Evolutionary conservation across 495 filamentous ascomycete genomes (phyloP).

Genomic region (Hypoxylon subgilvum): DNA sequence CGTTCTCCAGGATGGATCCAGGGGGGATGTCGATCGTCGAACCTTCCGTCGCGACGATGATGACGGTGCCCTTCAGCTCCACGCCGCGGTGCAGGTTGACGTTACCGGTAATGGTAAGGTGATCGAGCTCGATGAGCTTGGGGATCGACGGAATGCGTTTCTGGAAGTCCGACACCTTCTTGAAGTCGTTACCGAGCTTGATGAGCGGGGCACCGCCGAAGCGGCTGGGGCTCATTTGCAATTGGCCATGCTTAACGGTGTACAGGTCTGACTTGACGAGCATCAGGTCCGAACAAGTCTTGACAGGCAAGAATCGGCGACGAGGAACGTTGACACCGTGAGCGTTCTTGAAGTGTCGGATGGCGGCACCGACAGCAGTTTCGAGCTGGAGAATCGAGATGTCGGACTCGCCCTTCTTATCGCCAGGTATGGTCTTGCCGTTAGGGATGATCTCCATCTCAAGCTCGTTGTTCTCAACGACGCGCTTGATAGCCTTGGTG

Average conservation of each 20-base stretch:
- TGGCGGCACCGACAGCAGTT: constrained; percentile 97
- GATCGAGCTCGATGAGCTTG: constrained; percentile 96
- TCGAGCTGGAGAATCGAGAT: constrained; percentile 97
- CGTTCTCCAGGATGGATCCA: constrained; percentile 96
- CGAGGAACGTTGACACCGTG: constrained; percentile 99
- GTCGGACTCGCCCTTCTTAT: constrained; percentile 99
- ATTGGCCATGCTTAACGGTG: constrained; percentile 98
- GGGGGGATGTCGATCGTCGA: constrained; percentile 98
- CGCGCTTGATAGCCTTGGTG: constrained; percentile 94
- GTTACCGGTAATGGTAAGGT: constrained; percentile 94
- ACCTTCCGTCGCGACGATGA: constrained; percentile 97
- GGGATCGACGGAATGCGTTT: constrained; percentile 95
- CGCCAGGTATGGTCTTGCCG: constrained; percentile 95
- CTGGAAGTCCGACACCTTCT: constrained; percentile 99
- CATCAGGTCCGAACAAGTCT: constrained; percentile 99
- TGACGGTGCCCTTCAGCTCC: constrained; percentile 97
- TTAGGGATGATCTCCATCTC: constrained; percentile 99
- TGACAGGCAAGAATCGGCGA: constrained; percentile 97
- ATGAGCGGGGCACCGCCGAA: constrained; percentile 99
- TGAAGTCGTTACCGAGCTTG: constrained; percentile 99
- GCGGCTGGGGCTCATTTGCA: constrained; percentile 92
- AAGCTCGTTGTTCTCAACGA: constrained; percentile 97
- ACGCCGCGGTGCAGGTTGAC: constrained; percentile 96
- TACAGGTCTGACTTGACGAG: constrained; percentile 99
- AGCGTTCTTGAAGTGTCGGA: constrained; percentile 97